Evolutionary conservation across 441 rosid species (phyloP), one percentile per base, ranked within the genome.

Genomic region (Macaranga tanarius): DNA sequence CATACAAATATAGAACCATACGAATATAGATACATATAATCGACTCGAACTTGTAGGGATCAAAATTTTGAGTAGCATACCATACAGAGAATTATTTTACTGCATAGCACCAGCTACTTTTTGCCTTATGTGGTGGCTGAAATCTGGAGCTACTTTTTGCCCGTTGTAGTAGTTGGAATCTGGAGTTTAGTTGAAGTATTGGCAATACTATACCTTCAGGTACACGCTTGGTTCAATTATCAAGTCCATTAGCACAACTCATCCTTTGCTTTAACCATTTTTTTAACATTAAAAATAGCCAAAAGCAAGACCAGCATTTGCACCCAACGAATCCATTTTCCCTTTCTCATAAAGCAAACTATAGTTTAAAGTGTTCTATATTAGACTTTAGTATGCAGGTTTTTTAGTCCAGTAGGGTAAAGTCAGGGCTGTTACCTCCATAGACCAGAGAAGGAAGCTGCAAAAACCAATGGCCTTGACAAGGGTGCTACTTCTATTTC

Each of bases 331-430:
- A 65, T 31, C 74, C 71, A 34, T 74, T 68, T 23, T 81, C 60
- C 73, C 83, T 80, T 82, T 22, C 44, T 42, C 25, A 69, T 67
- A 42, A 81, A 85, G 80, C 83, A 80, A 80, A 25, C 52, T 47
- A 19, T 62, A 16, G 17, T 19, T 2, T 28, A 7, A 40, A 52
- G 26, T 2, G 17, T 42, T 0, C 19, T 48, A 11, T 10, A 55
- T 25, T n/a, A 45, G 6, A 10, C 0, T 13, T 57, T 47, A 7
- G 12, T 19, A 31, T 26, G 8, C 20, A 25, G 12, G 9, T 31
- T 0, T 16, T 16, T 10, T 5, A 13, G 19, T 26, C 16, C 15
- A 20, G 28, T 1, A 3, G 0, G 7, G 17, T 4, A 23, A 25
- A 65, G 12, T 9, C 38, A 25, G 28, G 11, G 28, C 17, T 7